A percentile compares a stretch with the other conserved stretches of the same genome.
Evolutionary conservation across 2,329 filamentous ascomycete genomes (phyloP).

Genomic region (Colletotrichum scovillei): DNA sequence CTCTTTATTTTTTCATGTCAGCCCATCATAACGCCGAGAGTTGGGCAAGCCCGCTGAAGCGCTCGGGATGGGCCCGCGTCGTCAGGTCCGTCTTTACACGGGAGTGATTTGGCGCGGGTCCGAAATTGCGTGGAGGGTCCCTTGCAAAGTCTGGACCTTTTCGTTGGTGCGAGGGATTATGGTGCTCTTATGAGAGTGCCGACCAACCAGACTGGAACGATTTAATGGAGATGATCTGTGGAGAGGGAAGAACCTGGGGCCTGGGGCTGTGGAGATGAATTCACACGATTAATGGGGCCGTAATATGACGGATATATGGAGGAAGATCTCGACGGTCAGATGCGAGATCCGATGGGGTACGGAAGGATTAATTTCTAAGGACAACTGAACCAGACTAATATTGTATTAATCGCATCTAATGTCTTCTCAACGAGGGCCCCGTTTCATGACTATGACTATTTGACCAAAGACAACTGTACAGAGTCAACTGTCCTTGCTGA

Average conservation of each 20-base stretch:
- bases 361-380: neutral
- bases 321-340: neutral
- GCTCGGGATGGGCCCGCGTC: slow-evolving; percentile 30
- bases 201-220: slow-evolving; percentile 37
- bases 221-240: neutral
- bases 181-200: slow-evolving; percentile 26
- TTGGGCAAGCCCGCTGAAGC: slow-evolving; percentile 45
- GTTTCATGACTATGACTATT: no score
- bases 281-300: neutral
- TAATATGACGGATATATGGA: neutral
- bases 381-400: neutral
- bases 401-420: neutral
- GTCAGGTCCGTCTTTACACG: neutral
- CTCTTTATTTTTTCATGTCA: slow-evolving; percentile 33
- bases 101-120: neutral
- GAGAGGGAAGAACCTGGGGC: neutral
- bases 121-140: slow-evolving; percentile 37
- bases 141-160: slow-evolving; percentile 37
- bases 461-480: no score
- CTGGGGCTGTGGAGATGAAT: neutral
- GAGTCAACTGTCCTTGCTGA: no score
- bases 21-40: slow-evolving; percentile 50
- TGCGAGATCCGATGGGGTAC: neutral
- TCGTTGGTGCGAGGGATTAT: slow-evolving; percentile 36
- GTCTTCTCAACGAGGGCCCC: no score